Evolutionary conservation across 2,329 filamentous ascomycete genomes (phyloP).

Genomic region (Fonsecaea monophora): DNA sequence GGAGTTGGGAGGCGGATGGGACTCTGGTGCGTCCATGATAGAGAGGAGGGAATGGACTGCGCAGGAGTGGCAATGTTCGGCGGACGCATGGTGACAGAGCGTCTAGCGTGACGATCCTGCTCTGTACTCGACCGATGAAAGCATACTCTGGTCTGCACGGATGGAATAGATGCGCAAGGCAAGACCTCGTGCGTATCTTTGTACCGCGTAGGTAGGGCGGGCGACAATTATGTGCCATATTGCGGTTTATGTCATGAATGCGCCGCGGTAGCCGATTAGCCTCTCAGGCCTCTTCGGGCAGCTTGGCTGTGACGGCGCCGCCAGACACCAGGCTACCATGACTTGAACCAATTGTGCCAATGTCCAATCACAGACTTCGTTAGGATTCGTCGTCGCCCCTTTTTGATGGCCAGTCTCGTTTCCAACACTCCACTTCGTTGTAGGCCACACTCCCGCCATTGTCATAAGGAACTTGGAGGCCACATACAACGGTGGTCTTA

Average conservation of each 20-base stretch:
- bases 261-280: background rate
- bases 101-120: slow-evolving; percentile 7
- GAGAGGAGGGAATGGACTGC: slow-evolving; percentile 21
- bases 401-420: background rate
- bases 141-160: slow-evolving; percentile 21
- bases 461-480: background rate
- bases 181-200: background rate
- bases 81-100: slow-evolving; percentile 33
- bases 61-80: slow-evolving; percentile 9
- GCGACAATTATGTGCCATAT: slow-evolving; percentile 6
- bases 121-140: background rate
- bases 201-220: background rate
- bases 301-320: no score
- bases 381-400: background rate
- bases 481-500: background rate
- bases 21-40: slow-evolving; percentile 38
- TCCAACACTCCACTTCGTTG: background rate
- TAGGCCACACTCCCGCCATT: background rate
- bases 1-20: slow-evolving; percentile 37
- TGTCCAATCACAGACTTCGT: background rate
- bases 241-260: slow-evolving; percentile 2
- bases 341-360: background rate
- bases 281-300: no score
- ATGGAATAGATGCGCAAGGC: background rate
- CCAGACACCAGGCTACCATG: background rate